Conservation (phyloP, 176 grass and related monocot genomes). For the Saccharum officinarum region DNA sequence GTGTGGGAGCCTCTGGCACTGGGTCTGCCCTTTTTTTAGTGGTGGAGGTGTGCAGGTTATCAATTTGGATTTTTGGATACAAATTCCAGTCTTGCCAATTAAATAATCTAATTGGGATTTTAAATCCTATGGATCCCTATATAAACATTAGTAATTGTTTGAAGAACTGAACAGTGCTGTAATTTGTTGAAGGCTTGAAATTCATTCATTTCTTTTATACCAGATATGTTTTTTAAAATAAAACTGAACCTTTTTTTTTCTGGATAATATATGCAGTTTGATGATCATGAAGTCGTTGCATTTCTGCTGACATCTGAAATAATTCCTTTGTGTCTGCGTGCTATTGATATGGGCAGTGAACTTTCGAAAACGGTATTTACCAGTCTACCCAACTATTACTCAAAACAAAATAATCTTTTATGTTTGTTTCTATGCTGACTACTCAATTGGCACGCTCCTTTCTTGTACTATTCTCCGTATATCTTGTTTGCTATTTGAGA, state of each 20-base stretch:
- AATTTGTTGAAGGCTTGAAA: slow-evolving; percentile 14
- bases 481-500: not conserved
- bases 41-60: not conserved
- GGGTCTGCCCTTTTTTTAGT: too few relatives aligned
- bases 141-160: not conserved
- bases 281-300: slow-evolving; percentile 72
- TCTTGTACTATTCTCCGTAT: not conserved
- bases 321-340: slow-evolving; percentile 80
- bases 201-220: not conserved
- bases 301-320: slow-evolving; percentile 89
- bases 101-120: slow-evolving; percentile 25
- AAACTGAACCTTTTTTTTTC: not conserved
- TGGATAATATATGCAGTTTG: slow-evolving; percentile 56
- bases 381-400: not conserved
- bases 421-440: not conserved
- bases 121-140: not conserved
- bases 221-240: not conserved
- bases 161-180: not conserved
- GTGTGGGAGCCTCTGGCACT: too few relatives aligned
- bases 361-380: slow-evolving; percentile 79
- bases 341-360: slow-evolving; percentile 95
- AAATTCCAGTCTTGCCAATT: not conserved
- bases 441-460: not conserved
- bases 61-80: not conserved
- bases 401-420: not conserved